Percentiles rank a stretch among this genome's conserved stretches.
These are phyloP conservation scores for Allium fistulosum DNA, from an alignment of 106 monocot species.

Conservation along the genomic window DNA sequence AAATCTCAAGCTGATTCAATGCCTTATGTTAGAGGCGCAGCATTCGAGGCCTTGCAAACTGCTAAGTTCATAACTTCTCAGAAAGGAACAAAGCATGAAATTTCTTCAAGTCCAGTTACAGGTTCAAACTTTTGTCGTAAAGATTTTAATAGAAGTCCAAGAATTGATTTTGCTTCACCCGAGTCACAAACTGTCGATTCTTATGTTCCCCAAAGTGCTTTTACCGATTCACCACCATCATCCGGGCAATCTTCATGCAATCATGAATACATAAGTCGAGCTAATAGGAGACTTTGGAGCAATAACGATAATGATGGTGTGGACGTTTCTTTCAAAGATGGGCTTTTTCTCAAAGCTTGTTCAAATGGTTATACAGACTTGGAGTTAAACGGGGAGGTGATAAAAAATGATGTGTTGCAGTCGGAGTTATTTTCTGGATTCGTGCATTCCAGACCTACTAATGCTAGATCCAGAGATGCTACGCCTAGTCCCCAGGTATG, in stretches of 20 bases:
- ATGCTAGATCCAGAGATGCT: no score
- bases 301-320: slow-evolving; percentile 39
- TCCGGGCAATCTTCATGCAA: slow-evolving; percentile 27
- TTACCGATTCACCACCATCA: slow-evolving; percentile 47
- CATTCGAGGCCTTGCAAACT: slow-evolving; percentile 77
- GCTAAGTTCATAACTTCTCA: slow-evolving; percentile 39
- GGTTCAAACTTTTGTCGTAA: slow-evolving; percentile 21
- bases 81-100: slow-evolving; percentile 41
- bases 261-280: slow-evolving; percentile 23
- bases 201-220: slow-evolving; percentile 26
- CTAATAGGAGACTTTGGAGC: slow-evolving; percentile 61
- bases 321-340: slow-evolving; percentile 79
- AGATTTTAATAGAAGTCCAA: not conserved
- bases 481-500: no score
- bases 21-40: slow-evolving; percentile 81
- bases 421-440: no score
- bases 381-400: no score
- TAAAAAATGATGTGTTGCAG: no score
- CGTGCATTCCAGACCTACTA: no score
- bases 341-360: slow-evolving; percentile 34
- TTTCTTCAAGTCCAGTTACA: slow-evolving; percentile 26
- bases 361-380: not conserved
- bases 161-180: slow-evolving; percentile 40
- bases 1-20: slow-evolving; percentile 58
- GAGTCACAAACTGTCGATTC: slow-evolving; percentile 77